Conservation (phyloP, 805 yeast species). For the Lipomyces orientalis region DNA sequence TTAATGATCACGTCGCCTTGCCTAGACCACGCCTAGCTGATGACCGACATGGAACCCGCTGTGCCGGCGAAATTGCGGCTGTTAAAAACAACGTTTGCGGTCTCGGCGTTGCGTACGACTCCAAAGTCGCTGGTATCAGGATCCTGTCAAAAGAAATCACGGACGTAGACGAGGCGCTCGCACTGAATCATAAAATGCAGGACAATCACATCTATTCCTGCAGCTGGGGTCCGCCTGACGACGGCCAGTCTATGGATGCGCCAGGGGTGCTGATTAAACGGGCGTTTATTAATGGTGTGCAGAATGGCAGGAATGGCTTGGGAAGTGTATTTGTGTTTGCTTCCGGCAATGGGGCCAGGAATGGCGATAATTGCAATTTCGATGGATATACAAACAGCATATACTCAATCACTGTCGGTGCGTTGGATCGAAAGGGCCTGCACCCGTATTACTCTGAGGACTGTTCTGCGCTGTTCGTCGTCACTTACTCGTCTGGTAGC, state of each 20-base stretch:
- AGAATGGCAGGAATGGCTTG: constrained; percentile 76
- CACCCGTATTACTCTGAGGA: constrained; percentile 92
- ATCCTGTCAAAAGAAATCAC: constrained; percentile 82
- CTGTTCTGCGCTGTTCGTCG: constrained; percentile 93
- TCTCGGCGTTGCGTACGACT: constrained; percentile 91
- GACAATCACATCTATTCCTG: constrained; percentile 93
- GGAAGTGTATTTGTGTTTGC: constrained; percentile 96
- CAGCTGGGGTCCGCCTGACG: constrained; percentile 98
- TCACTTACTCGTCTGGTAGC: constrained; percentile 90
- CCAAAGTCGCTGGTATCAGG: constrained; percentile 87
- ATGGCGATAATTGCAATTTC: constrained; percentile 89
- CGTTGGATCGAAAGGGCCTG: constrained; percentile 82
- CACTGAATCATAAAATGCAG: constrained; percentile 79
- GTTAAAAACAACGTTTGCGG: constrained; percentile 86
- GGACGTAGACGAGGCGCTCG: constrained; percentile 88
- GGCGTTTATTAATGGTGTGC: constrained; percentile 83
- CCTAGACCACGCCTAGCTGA: constrained; percentile 82
- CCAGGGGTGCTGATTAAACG: constrained; percentile 80
- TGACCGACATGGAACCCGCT: constrained; percentile 95
- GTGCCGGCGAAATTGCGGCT: constrained; percentile 97
- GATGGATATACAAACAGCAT: constrained; percentile 98
- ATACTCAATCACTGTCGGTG: constrained; percentile 92
- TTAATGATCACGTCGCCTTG: constrained; percentile 70
- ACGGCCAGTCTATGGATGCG: constrained; percentile 83
- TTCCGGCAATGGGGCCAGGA: constrained; percentile 87